A percentile compares a stretch with the other conserved stretches of the same genome.
phyloP scores from a whole-genome alignment of 306 rosid genomes.

The Trifolium dubium region DNA sequence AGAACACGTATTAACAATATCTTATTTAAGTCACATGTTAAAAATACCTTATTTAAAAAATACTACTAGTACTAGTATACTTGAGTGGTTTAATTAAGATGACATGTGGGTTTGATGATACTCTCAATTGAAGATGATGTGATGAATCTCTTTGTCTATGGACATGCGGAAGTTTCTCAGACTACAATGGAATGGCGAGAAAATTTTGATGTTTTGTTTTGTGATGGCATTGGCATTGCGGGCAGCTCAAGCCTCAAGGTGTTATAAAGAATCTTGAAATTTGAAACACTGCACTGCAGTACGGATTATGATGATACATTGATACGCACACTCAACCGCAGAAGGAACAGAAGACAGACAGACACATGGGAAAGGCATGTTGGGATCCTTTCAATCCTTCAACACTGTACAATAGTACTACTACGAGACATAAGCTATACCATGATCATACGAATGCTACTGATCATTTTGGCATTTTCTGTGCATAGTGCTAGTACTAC shows the following conservation, averaged over 20 bases:
- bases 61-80: too few relatives aligned
- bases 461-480: too few relatives aligned
- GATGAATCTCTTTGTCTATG: too few relatives aligned
- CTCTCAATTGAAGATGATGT: too few relatives aligned
- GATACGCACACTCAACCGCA: slow-evolving; percentile 20
- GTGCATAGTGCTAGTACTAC: too few relatives aligned
- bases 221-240: not conserved
- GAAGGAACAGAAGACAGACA: slow-evolving; percentile 12
- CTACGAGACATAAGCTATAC: not conserved
- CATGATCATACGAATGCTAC: too few relatives aligned
- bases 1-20: too few relatives aligned
- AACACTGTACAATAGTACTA: not conserved
- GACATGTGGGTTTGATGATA: too few relatives aligned
- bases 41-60: too few relatives aligned
- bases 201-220: not conserved
- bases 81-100: too few relatives aligned
- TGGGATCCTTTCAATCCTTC: not conserved
- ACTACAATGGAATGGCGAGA: slow-evolving; percentile 29
- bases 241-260: not conserved
- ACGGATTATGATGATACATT: not conserved
- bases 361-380: slow-evolving; percentile 34
- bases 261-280: slow-evolving; percentile 37
- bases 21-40: too few relatives aligned
- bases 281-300: slow-evolving; percentile 28
- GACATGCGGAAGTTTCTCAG: not conserved